phyloP scores from a whole-genome alignment of 495 filamentous ascomycete species.

The Cairneyella variabilis region DNA sequence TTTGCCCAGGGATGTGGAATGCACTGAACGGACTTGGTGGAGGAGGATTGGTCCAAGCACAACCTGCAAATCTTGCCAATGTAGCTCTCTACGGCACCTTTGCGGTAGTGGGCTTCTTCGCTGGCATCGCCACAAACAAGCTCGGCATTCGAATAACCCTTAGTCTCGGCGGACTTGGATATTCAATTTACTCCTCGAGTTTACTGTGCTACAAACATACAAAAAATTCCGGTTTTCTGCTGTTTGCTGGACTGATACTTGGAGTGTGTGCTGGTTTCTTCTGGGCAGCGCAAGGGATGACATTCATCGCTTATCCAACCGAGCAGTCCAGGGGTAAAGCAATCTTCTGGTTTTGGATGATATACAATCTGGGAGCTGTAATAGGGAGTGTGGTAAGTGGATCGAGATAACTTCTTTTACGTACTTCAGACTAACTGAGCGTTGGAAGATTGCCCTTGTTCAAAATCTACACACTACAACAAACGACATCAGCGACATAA shows the following conservation, averaged over 20 bases:
- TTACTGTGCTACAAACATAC: slow-evolving; percentile 83
- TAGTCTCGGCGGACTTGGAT: slow-evolving; percentile 76
- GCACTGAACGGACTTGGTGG: slow-evolving; percentile 71
- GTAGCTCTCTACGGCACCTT: slow-evolving; percentile 77
- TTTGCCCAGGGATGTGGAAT: slow-evolving; percentile 2
- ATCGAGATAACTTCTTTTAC: neutral
- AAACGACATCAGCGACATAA: slow-evolving; percentile 68
- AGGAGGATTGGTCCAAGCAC: slow-evolving; percentile 59
- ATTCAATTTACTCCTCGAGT: slow-evolving; percentile 73
- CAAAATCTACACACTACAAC: slow-evolving; percentile 60
- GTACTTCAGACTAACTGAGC: neutral
- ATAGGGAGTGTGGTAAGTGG: slow-evolving; percentile 55
- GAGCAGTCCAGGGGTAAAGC: slow-evolving; percentile 79
- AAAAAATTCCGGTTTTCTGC: slow-evolving; percentile 68
- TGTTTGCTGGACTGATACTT: slow-evolving; percentile 66
- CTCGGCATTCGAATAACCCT: slow-evolving; percentile 71
- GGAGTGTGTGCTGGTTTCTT: slow-evolving; percentile 79
- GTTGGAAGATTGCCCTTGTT: slow-evolving; percentile 41
- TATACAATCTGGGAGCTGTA: slow-evolving; percentile 88
- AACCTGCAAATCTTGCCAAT: slow-evolving; percentile 58
- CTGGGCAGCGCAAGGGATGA: slow-evolving; percentile 86
- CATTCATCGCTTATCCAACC: slow-evolving; percentile 89
- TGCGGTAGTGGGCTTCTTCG: slow-evolving; percentile 78
- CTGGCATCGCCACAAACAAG: slow-evolving; percentile 70
- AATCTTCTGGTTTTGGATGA: slow-evolving; percentile 88